Conservation (phyloP, 1,284 basidiomycete genomes). For the Phenoliferia sp. region DNA sequence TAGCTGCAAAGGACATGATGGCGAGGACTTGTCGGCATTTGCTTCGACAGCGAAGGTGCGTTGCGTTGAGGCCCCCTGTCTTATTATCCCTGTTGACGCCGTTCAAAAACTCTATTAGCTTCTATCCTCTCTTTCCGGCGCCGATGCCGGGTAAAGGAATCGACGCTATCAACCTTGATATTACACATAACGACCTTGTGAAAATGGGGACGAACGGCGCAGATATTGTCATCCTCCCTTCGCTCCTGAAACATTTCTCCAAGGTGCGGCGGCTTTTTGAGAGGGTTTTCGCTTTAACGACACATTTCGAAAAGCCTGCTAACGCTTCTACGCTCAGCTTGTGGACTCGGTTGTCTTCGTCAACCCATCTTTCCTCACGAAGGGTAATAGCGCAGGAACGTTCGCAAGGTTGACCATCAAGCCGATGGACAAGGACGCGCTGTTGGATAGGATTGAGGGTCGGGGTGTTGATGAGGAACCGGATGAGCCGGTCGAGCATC, state of each 20-base stretch:
- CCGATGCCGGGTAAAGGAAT: slow-evolving; percentile 63
- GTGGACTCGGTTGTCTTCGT: slow-evolving; percentile 62
- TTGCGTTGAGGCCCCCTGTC: no score
- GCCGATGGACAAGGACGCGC: slow-evolving; percentile 31
- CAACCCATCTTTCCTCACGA: slow-evolving; percentile 66
- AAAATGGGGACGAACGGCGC: slow-evolving; percentile 54
- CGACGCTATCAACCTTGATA: slow-evolving; percentile 66
- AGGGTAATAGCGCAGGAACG: slow-evolving; percentile 52
- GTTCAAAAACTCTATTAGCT: slow-evolving; percentile 56
- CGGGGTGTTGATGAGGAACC: slow-evolving; percentile 16
- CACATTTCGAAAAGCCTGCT: slow-evolving; percentile 18
- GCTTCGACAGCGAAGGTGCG: slow-evolving; percentile 76
- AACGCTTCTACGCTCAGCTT: slow-evolving; percentile 45
- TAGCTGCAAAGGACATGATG: slow-evolving; percentile 60
- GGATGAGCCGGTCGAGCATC: slow-evolving; percentile 31
- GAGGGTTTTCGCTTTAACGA: slow-evolving; percentile 35
- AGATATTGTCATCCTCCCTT: slow-evolving; percentile 78
- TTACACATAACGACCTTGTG: slow-evolving; percentile 58
- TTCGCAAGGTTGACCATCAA: slow-evolving; percentile 38
- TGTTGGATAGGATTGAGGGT: slow-evolving; percentile 18
- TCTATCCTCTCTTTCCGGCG: slow-evolving; percentile 91
- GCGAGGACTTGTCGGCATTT: slow-evolving; percentile 72
- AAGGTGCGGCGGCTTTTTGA: slow-evolving; percentile 54
- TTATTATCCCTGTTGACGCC: slow-evolving; percentile 1
- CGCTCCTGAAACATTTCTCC: slow-evolving; percentile 74